A percentile compares a stretch with the other conserved stretches of the same genome.
These are phyloP conservation scores for Salix caprea DNA, from an alignment of 345 rosid species.

Conservation along the genomic window DNA sequence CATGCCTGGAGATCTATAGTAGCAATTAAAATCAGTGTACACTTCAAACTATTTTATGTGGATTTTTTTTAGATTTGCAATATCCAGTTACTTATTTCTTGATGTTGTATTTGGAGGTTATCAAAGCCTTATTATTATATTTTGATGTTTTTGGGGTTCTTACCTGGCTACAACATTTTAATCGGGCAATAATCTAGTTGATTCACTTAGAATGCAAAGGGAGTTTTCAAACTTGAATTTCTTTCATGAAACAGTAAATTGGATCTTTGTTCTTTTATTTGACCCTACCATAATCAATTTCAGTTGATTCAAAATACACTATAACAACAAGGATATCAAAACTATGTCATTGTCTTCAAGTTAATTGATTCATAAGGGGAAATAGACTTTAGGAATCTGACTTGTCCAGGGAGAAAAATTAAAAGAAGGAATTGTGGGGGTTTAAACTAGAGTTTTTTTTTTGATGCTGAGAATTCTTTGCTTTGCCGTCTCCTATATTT, in stretches of 20 bases:
- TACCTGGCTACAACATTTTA: not conserved
- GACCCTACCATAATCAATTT: not conserved
- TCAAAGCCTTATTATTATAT: not conserved
- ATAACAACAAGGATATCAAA: not conserved
- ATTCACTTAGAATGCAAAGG: too few species aligned
- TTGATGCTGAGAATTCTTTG: too few species aligned
- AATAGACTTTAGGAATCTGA: not conserved
- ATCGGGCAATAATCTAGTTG: not conserved
- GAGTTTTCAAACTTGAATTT: too few species aligned
- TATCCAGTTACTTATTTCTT: not conserved
- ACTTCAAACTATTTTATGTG: not conserved
- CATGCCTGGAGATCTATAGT: not conserved
- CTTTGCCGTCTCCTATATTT: too few species aligned
- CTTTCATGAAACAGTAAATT: too few species aligned
- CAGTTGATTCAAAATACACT: not conserved
- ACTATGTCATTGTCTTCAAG: not conserved
- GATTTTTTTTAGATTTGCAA: not conserved
- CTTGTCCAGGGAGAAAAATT: too few species aligned
- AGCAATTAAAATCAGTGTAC: not conserved
- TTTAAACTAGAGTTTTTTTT: too few species aligned
- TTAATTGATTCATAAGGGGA: not conserved
- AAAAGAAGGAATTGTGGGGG: too few species aligned
- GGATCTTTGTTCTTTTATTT: too few species aligned
- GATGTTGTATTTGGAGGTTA: not conserved
- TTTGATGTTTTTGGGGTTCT: not conserved